Evolutionary conservation across 1,139 yeast species (phyloP), one percentile per base, ranked within the genome.

Genomic region (Scheffersomyces lignicola): DNA sequence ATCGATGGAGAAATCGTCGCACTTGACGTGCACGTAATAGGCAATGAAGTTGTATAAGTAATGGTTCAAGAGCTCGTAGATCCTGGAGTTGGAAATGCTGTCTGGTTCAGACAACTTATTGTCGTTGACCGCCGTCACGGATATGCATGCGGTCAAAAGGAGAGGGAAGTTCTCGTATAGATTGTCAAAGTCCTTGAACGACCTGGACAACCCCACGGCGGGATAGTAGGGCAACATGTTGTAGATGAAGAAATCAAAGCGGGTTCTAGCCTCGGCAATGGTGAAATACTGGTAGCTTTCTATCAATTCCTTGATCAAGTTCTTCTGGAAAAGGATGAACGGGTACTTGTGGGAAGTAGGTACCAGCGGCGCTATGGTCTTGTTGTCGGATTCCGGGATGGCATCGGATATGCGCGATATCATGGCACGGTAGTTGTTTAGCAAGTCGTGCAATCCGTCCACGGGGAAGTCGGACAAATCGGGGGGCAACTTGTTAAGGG

Each of bases 181-280:
- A 47, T 58, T 58, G 7, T 72, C 70, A 41, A 68, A 72, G 14
- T 65, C 56, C 22, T 54, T 56, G 7, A 57, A 40, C 12, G 54
- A 47, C 2, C 48, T 32, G 0, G 78, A 66, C 18, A 75, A 54
- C 10, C 75, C 61, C 3, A 72, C 55, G 18, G 73, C 62, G 5
- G 82, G 81, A 61, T 75, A 73, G 48, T 58, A 72, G 3, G 68
- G 60, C 10, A 71, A 49, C 53, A 76, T 58, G 7, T 68, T 60
- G 8, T 55, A 41, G 9, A 62, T 43, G 40, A 74, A 76, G 40
- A 49, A 56, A 3, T 54, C 45, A 40, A 56, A 68, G 41, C 75
- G 56, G 9, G 42, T 39, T 24, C 52, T 51, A 3, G 73, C 62
- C 32, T 62, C 69, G 6, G 45, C 44, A 5, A 51, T 33, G 7